Evolutionary conservation across 495 filamentous ascomycete species (phyloP).

Genomic region (Cenococcum geophilum): DNA sequence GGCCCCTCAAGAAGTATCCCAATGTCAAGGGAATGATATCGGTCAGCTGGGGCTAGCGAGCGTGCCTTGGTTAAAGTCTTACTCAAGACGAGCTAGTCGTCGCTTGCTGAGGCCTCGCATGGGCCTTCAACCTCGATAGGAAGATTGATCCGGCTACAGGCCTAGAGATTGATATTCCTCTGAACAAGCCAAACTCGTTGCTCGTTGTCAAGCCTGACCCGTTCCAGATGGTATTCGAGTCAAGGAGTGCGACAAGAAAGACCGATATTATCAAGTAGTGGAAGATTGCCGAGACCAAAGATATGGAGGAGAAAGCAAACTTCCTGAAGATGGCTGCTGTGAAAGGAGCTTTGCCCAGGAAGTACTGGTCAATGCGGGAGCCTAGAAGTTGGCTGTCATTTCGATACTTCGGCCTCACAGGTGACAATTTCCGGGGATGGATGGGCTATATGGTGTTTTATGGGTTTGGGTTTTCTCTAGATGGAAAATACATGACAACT

Average conservation of each 20-base stretch:
- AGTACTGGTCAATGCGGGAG: neutral
- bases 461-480: no score
- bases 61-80: conserved; percentile 34
- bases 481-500: no score
- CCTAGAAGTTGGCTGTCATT: neutral
- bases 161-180: conserved; percentile 40
- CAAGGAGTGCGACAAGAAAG: conserved; percentile 25
- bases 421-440: no score
- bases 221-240: conserved; percentile 36
- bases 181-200: conserved; percentile 34
- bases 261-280: conserved; percentile 29
- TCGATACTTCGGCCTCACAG: no score
- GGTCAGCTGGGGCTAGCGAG: conserved; percentile 37
- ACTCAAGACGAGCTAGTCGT: conserved; percentile 37
- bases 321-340: conserved; percentile 14
- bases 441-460: no score
- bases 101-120: conserved; percentile 31
- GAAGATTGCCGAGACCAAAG: conserved; percentile 24
- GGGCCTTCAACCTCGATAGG: conserved; percentile 37
- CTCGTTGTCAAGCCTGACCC: conserved; percentile 39
- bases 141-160: conserved; percentile 38
- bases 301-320: conserved; percentile 18
- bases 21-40: conserved; percentile 29
- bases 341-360: neutral
- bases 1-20: conserved; percentile 32